Percentiles rank a stretch among this genome's conserved stretches.
These are phyloP conservation scores for Massariosphaeria phaeospora DNA, from an alignment of 495 filamentous ascomycete genomes.

Conservation along the genomic window DNA sequence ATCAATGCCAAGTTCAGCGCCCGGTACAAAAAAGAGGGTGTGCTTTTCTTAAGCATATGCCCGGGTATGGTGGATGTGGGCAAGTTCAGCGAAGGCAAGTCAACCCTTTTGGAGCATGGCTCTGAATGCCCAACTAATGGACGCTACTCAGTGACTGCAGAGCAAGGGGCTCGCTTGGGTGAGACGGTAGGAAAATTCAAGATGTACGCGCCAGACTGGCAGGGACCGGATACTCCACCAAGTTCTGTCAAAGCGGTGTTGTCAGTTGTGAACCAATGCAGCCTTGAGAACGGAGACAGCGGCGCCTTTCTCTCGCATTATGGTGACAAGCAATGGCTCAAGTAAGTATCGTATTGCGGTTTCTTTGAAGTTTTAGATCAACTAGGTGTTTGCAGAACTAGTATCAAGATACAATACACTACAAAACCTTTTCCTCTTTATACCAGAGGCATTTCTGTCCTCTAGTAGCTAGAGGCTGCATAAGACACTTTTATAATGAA, in stretches of 20 bases:
- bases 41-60: conserved; percentile 49
- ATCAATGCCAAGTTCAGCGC: conserved; percentile 48
- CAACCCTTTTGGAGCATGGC: no score
- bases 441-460: no score
- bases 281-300: conserved; percentile 47
- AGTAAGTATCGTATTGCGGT: no score
- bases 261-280: conserved; percentile 44
- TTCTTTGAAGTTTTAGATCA: no score
- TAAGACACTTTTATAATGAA: no score
- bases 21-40: conserved; percentile 48
- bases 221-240: conserved; percentile 44
- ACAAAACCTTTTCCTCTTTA: no score
- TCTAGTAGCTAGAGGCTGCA: no score
- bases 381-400: no score
- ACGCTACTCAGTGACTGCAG: conserved; percentile 38
- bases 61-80: conserved; percentile 49
- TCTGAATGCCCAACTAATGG: no score
- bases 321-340: conserved; percentile 53
- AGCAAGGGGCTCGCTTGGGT: conserved; percentile 34
- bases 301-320: conserved; percentile 53
- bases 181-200: conserved; percentile 40
- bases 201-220: conserved; percentile 48
- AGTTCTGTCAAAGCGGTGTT: conserved; percentile 43
- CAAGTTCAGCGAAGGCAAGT: conserved; percentile 34
- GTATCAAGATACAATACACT: no score